Evolutionary conservation across 2,329 filamentous ascomycete genomes (phyloP), one percentile per base, ranked within the genome.

Genomic region (Rhynchosporium graminicola): DNA sequence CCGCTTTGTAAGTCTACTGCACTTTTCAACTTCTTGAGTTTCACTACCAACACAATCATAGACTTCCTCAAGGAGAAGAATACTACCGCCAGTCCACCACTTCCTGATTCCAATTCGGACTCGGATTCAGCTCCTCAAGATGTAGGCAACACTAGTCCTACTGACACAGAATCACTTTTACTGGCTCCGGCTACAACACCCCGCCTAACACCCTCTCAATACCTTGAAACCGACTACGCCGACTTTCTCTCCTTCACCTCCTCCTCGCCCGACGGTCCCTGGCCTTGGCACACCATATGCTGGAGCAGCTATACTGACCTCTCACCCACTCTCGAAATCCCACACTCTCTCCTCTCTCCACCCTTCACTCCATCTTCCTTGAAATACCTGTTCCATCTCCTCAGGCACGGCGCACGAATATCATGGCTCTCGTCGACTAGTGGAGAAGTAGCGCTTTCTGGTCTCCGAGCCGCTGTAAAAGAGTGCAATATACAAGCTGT

Each of bases 401-500:
- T 68, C 10, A 69, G 67, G 42, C 68, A 66, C 38, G 69, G 71
- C 33, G 72, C 68, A 26, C 45, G 38, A 38, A 65, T 75, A 48
- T 64, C 71, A 42, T 72, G 66, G 65, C 28, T 66, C 7, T 65
- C 52, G 3, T 71, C 70, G 3, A 73, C 68, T 4, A 67, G 61
- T 61, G 71, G 72, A 10, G 73, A 75, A 66, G 72, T 65, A 12
- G 72, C 68, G n/a, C 51, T 67, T 1, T 43, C 59, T 38, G 72
- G 72, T 10, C 55, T 72, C 12, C 66, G 62, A 31, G 66, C 51
- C 3, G 72, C 72, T 9, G 66, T 73, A 12, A 26, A 26, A 8
- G 57, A 50, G 10, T 65, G 69, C 15, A 63, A 70, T 47, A 61
- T 63, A 4, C 61, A 59, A n/a, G 68, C 67, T 1, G 65, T 70